Conservation (phyloP, 2,329 filamentous ascomycete species). For the Trichoderma sp. region DNA sequence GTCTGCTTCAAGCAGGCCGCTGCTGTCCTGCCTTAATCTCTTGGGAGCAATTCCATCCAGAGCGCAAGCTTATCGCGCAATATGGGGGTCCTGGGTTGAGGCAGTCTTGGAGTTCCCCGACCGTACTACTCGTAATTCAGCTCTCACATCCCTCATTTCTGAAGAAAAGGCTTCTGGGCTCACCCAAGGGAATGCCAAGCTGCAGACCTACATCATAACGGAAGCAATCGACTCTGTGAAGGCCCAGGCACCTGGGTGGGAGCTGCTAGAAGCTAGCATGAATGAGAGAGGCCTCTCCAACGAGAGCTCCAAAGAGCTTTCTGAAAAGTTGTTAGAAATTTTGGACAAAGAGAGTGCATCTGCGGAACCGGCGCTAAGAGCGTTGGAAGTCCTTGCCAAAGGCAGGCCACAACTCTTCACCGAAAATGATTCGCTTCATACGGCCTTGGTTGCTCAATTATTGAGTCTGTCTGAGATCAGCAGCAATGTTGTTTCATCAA, state of each 20-base stretch:
- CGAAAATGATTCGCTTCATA: slow-evolving; percentile 44
- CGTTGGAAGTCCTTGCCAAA: slow-evolving; percentile 48
- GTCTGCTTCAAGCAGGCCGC: slow-evolving; percentile 64
- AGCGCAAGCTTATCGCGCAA: slow-evolving; percentile 35
- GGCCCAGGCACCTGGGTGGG: slow-evolving; percentile 37
- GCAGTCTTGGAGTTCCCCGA: slow-evolving; percentile 37
- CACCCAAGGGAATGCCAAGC: slow-evolving; percentile 35
- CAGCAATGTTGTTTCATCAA: slow-evolving; percentile 38
- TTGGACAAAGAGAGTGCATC: slow-evolving; percentile 31
- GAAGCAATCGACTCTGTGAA: slow-evolving; percentile 40
- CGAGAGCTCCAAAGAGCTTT: slow-evolving; percentile 33
- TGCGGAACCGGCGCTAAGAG: slow-evolving; percentile 37
- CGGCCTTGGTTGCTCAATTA: slow-evolving; percentile 50
- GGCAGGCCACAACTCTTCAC: slow-evolving; percentile 44
- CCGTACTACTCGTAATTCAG: slow-evolving; percentile 26
- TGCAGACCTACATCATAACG: slow-evolving; percentile 49
- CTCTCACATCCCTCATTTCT: slow-evolving; percentile 47
- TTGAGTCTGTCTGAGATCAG: slow-evolving; percentile 52
- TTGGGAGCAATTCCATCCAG: slow-evolving; percentile 45
- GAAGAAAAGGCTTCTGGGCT: slow-evolving; percentile 39
- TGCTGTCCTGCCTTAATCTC: slow-evolving; percentile 63
- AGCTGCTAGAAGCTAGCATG: slow-evolving; percentile 48
- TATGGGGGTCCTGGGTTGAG: slow-evolving; percentile 46
- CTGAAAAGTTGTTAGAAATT: slow-evolving; percentile 34
- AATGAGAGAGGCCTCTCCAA: slow-evolving; percentile 41